Evolutionary conservation across 495 filamentous ascomycete genomes (phyloP), one percentile per base, ranked within the genome.

Genomic region (Penicillium mononematosum): DNA sequence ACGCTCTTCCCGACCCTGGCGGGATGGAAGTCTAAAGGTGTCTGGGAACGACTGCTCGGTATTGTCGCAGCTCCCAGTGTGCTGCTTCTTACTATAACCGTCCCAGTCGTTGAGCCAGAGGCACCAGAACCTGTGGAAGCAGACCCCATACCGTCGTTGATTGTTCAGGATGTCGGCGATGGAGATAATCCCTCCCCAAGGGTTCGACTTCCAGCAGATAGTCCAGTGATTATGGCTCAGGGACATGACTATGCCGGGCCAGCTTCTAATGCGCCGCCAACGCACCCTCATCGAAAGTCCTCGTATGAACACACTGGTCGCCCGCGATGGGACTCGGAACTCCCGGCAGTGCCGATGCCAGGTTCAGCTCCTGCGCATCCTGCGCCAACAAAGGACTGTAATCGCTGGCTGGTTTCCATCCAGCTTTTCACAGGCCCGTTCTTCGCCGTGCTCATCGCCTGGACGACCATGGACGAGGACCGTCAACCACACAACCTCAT

Each of bases 1-100:
- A 94, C 90, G 1, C 75, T 98, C 4, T 99, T 98, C 62, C 95
- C 95, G 10, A 97, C 94, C 0, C 74, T 99, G 41, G 84, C 84
- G 56, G 81, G 76, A 16, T 99, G 92, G 89, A 75, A 71, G 47
- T 81, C 86, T 3, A 98, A 97, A 68, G 80, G 69, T 10, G 71
- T 87, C 19, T 88, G 85, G 83, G 92, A 89, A 58, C 92, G 89
- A 58, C 61, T 88, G 16, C 67, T 97, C 16, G 90, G 90, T 24
- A 56, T 96, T 12, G 75, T 94, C 52, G 90, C 92, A 5, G 87
- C 90, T 3, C 91, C 94, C 5, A 96, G 88, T 63, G 88, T 98
- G 29, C 92, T 99, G 51, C 76, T 96, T 5, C 80, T 99, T 11
- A 92, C 92, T 0, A 85, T 94, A 34, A 98, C 95, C 0, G 68